Percentiles rank a stretch among this genome's conserved stretches.
Conservation (phyloP, 371 early-diverging fungal species). For the Mortierella sp. region DNA sequence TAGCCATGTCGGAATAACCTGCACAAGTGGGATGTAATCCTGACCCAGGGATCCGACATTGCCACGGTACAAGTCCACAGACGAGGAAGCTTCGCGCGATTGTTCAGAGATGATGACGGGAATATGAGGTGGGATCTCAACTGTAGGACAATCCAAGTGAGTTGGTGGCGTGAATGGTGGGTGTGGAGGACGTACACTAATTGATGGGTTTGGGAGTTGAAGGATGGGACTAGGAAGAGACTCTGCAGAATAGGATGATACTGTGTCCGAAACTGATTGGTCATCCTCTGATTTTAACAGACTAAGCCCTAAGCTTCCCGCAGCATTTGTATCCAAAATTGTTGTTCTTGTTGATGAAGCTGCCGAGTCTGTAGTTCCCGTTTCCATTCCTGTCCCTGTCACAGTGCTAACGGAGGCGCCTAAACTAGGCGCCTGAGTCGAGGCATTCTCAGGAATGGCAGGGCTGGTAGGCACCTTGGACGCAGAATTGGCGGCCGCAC, state of each 20-base stretch:
- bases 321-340: slow-evolving; percentile 13
- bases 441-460: slow-evolving; percentile 27
- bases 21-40: slow-evolving; percentile 59
- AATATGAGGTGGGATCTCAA: slow-evolving; percentile 74
- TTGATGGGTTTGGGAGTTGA: slow-evolving; percentile 25
- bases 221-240: slow-evolving; percentile 28
- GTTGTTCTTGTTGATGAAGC: slow-evolving; percentile 30
- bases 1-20: slow-evolving; percentile 65
- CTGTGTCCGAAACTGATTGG: slow-evolving; percentile 32
- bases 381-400: not conserved
- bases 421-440: not conserved
- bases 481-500: slow-evolving; percentile 3
- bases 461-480: slow-evolving; percentile 19
- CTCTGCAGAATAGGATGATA: slow-evolving; percentile 38
- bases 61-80: slow-evolving; percentile 82
- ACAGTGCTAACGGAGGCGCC: not conserved
- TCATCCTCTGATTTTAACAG: slow-evolving; percentile 22
- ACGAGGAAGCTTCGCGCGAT: slow-evolving; percentile 81
- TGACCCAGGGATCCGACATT: slow-evolving; percentile 69
- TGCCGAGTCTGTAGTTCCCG: slow-evolving; percentile 23
- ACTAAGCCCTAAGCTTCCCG: slow-evolving; percentile 11
- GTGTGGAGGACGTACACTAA: slow-evolving; percentile 42
- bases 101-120: slow-evolving; percentile 85
- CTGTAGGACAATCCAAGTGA: slow-evolving; percentile 68
- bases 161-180: slow-evolving; percentile 63